Evolutionary conservation across 2,329 filamentous ascomycete genomes (phyloP).

Genomic region (Beauveria sp.): DNA sequence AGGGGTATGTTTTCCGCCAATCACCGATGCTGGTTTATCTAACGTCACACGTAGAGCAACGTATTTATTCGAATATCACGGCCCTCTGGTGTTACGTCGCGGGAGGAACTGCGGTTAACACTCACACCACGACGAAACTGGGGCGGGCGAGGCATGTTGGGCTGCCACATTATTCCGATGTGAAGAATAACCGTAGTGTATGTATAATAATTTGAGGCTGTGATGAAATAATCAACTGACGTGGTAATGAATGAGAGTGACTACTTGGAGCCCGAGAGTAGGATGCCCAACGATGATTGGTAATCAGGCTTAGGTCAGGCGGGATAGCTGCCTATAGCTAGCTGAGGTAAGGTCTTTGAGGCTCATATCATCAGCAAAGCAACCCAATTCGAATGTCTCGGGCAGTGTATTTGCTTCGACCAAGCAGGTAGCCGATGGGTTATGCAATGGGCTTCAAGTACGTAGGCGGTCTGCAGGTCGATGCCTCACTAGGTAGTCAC

Average conservation of each 20-base stretch:
- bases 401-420: neutral
- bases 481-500: no score
- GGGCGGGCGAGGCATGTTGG: constrained; percentile 83
- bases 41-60: constrained; percentile 44
- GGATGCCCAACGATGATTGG: neutral
- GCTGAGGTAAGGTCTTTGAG: neutral
- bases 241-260: neutral
- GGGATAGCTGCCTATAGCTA: neutral
- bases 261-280: neutral
- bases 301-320: constrained; percentile 1
- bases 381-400: neutral
- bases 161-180: constrained; percentile 80
- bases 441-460: neutral
- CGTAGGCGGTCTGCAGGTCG: neutral
- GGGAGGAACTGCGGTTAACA: constrained; percentile 58
- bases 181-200: constrained; percentile 31
- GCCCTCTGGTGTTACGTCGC: constrained; percentile 31
- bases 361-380: neutral
- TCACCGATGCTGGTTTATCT: neutral
- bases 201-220: neutral
- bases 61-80: constrained; percentile 62
- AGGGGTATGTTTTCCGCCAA: constrained; percentile 54
- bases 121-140: constrained; percentile 73
- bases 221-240: neutral
- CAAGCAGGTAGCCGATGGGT: neutral